Base-by-base conservation (phyloP, 2,329 filamentous ascomycete genomes). In the Aspergillus hortae region DNA sequence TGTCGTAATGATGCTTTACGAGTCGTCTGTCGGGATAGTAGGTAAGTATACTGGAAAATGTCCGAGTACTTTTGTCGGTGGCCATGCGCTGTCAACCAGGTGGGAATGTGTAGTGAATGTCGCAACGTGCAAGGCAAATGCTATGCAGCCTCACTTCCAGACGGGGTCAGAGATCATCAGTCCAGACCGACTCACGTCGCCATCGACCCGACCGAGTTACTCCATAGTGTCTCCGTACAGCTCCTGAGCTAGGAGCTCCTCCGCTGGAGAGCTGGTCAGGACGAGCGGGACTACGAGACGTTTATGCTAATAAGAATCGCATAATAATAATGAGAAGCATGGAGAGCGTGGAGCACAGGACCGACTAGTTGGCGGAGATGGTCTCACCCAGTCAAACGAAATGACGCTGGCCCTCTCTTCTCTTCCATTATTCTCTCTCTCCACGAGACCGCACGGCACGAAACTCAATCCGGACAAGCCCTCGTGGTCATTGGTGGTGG, bases 401-500 rank as follows among this genome's bases (percentile, higher is more conserved):
- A 61, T 60, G 50, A 54, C 57, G 52, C 32, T 55, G 46, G 50
- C 41, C 36, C 33, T 46, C 19, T 38, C 25, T 23, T 30, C 17
- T 23, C 42, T 4, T 23, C 19, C 19, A 19, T 19, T 19, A 19
- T 19, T 19, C 3, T 19, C 19, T 19, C 52, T 57, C 55, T 41
- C 51, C 49, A 53, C 53, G 49, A 59, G 57, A 59, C 47, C 48
- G 47, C 51, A 49, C 49, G 49, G 57, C 35, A 56, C 51, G 55
- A 57, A 59, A 59, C 55, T 59, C 57, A 59, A 56, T 59, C 57
- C 56, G 42, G 49, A 32, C 47, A 15, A 53, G 49, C 30, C 35
- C 47, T 46, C 42, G 51, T 32, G 55, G 55, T 55, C 54, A 23
- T 23, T 48, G 53, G 41, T 42, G 44, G 48, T 44, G 33, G 48